phyloP scores from a whole-genome alignment of 192 early-diverging fungal genomes.

The Coemansia sp. region DNA sequence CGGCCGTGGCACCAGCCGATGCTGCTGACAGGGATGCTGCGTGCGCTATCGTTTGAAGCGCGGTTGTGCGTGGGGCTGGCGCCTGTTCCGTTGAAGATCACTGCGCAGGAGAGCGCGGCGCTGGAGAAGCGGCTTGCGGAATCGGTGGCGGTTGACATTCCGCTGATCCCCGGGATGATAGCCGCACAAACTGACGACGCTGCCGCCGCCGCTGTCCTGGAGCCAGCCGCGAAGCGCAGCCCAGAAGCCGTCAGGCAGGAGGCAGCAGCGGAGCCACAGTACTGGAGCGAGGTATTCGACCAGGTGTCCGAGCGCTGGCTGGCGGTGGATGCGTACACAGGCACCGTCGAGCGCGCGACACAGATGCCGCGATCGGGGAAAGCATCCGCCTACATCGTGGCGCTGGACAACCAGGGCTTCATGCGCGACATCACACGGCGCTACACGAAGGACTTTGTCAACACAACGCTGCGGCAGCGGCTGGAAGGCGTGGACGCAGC shows the following conservation, averaged over 20 bases:
- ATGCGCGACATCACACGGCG: constrained; percentile 46
- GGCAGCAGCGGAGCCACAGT: background rate
- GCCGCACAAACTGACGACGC: background rate
- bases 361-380: constrained; percentile 6
- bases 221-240: background rate
- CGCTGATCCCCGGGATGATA: background rate
- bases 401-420: constrained; percentile 13
- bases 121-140: constrained; percentile 13
- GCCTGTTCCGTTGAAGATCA: constrained; percentile 38
- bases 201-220: background rate
- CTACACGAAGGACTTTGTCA: constrained; percentile 40
- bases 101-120: constrained; percentile 28
- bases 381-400: constrained; percentile 26
- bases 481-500: constrained; percentile 20
- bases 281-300: constrained; percentile 71
- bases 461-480: constrained; percentile 49
- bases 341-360: constrained; percentile 21
- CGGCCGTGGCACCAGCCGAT: constrained; percentile 47
- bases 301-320: constrained; percentile 59
- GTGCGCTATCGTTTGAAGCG: constrained; percentile 33
- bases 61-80: constrained; percentile 39
- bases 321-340: constrained; percentile 33
- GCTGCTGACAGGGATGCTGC: constrained; percentile 40
- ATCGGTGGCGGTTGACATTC: constrained; percentile 1
- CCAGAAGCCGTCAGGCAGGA: background rate